These are phyloP conservation scores for Pseudisothecium myosuroides DNA, from an alignment of 225 moss, liverwort and hornwort genomes.

Conservation along the genomic window DNA sequence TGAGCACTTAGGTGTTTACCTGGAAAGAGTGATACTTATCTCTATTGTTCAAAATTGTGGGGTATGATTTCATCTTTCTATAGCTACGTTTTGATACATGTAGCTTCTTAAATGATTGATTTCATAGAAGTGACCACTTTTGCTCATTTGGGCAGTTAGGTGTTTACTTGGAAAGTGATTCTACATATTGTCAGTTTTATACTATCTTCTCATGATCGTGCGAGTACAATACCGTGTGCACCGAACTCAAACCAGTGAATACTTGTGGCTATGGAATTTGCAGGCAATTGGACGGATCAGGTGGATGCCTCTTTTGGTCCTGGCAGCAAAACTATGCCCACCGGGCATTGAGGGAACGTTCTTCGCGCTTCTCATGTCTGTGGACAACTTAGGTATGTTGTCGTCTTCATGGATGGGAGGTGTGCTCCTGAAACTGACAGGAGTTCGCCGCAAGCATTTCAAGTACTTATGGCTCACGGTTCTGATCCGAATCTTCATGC, in stretches of 20 bases:
- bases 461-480: slow-evolving; percentile 62
- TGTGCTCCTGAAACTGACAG: slow-evolving; percentile 32
- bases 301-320: slow-evolving; percentile 82
- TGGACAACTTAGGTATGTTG: slow-evolving; percentile 68
- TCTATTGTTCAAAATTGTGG: not conserved
- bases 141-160: not conserved
- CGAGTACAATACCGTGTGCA: not conserved
- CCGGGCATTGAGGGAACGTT: slow-evolving; percentile 91
- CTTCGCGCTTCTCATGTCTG: slow-evolving; percentile 84
- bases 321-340: slow-evolving; percentile 73
- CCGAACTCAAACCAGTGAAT: not conserved
- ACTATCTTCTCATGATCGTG: not conserved
- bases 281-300: slow-evolving; percentile 61
- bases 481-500: slow-evolving; percentile 49
- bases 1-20: not conserved
- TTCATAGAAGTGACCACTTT: not conserved
- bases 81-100: not conserved
- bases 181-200: not conserved
- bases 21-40: not conserved
- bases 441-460: slow-evolving; percentile 52
- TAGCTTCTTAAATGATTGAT: not conserved
- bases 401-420: slow-evolving; percentile 59
- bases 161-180: not conserved
- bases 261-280: not conserved
- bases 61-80: not conserved